Evolutionary conservation across 1,139 yeast species (phyloP).

Genomic region (Eremothecium cymbalariae): DNA sequence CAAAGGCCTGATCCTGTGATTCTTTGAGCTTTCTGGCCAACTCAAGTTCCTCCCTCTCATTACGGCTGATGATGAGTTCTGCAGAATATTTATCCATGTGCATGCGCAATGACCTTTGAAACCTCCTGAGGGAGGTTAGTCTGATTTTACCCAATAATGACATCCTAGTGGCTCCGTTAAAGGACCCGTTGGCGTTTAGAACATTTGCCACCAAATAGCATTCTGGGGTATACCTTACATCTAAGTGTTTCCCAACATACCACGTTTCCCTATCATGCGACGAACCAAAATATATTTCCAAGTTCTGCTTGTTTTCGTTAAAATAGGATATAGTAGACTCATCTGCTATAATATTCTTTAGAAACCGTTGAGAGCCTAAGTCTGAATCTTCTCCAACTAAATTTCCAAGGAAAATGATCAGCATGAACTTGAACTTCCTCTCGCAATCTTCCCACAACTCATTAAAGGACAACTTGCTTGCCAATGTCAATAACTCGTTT

Average conservation of each 20-base stretch:
- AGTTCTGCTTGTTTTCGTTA: constrained; percentile 23
- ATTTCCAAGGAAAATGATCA: constrained; percentile 30
- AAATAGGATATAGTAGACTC: constrained; percentile 21
- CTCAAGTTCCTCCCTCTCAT: constrained; percentile 32
- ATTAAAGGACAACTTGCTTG: constrained; percentile 22
- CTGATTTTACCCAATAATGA: constrained; percentile 30
- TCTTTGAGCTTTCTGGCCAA: constrained; percentile 33
- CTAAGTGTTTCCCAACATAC: constrained; percentile 29
- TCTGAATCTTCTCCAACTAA: constrained; percentile 15
- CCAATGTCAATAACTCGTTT: constrained; percentile 6
- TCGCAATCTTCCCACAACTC: constrained; percentile 27
- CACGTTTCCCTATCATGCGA: constrained; percentile 32
- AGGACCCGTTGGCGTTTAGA: constrained; percentile 26
- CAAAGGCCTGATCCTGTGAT: constrained; percentile 35
- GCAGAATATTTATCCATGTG: constrained; percentile 31
- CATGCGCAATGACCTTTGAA: constrained; percentile 25
- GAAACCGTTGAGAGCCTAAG: constrained; percentile 23
- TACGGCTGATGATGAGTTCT: constrained; percentile 32
- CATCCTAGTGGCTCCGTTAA: constrained; percentile 29
- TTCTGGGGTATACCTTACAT: constrained; percentile 29
- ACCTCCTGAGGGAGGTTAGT: constrained; percentile 24
- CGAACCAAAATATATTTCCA: constrained; percentile 28
- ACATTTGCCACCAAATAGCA: constrained; percentile 35
- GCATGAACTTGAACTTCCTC: constrained; percentile 28
- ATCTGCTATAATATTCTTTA: constrained; percentile 28